These are phyloP conservation scores for Inonotus hispidus DNA, from an alignment of 1,284 basidiomycete species.

Conservation along the genomic window DNA sequence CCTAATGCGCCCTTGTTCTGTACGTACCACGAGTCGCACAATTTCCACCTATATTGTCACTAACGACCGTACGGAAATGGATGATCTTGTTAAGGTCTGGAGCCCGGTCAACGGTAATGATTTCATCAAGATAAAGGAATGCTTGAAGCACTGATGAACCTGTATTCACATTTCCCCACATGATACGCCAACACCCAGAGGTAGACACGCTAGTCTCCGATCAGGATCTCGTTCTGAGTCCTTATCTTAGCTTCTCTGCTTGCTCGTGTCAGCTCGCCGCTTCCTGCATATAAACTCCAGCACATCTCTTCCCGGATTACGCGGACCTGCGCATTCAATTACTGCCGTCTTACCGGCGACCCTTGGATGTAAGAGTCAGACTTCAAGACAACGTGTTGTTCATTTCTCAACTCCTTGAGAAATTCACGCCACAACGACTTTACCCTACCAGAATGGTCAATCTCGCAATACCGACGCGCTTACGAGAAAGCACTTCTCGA, in stretches of 20 bases:
- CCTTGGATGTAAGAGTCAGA: too few relatives aligned
- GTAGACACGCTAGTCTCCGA: background rate
- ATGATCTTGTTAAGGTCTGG: constrained; percentile 40
- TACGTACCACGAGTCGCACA: too few relatives aligned
- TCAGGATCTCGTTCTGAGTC: background rate
- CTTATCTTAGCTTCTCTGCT: background rate
- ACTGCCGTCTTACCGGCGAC: too few relatives aligned
- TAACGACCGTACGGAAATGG: constrained; percentile 47
- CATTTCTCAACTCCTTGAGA: background rate
- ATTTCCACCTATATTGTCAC: constrained; percentile 25
- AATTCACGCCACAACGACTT: background rate
- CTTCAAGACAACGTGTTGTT: too few relatives aligned
- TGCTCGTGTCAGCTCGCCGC: background rate
- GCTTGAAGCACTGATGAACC: constrained; percentile 42
- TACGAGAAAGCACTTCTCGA: background rate
- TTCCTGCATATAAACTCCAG: background rate
- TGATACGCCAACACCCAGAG: background rate
- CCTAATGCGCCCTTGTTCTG: too few relatives aligned
- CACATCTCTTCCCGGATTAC: background rate
- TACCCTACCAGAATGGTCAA: background rate
- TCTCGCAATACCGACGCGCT: background rate
- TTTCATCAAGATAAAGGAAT: constrained; percentile 45
- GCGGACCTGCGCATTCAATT: too few relatives aligned
- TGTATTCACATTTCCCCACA: constrained; percentile 1
- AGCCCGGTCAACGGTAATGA: constrained; percentile 38